Evolutionary conservation across 495 filamentous ascomycete genomes (phyloP), one percentile per base, ranked within the genome.

Genomic region (Penicillium canescens): DNA sequence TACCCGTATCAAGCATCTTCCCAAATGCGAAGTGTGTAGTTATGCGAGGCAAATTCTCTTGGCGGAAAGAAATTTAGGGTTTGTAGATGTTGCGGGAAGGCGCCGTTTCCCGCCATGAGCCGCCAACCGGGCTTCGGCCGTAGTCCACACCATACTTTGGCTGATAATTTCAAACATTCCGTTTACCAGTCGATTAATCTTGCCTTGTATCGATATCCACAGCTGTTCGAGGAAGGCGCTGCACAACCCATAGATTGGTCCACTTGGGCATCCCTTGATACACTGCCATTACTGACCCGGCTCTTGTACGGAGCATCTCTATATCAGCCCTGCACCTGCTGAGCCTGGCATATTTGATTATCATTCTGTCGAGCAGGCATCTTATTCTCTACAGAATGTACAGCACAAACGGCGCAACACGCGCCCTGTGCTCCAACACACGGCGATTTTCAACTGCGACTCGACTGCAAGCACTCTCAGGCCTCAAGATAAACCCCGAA

Each of bases 401-500:
- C 20, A 36, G 38, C 33, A 36, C 46, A 18, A 54, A 38, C 23
- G 2, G 23, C 12, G 45, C 37, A 34, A 56, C 43, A 6, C 50
- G 60, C 43, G 45, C 38, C 9, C 52, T 56, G 13, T 39, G 46
- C 38, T 51, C 38, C 50, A 51, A 54, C 33, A 38, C 43, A 6
- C 46, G 52, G 48, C 18, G 41, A 16, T 58, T 66, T 18, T 61
- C 61, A 3, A 68, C 59, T 20, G 24, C 50, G 26, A 28, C 55
- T 23, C 48, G 52, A 50, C 33, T 59, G 14, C 50, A 49, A 35
- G 49, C 58, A 6, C 21, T 45, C 3, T 62, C 69, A 6, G 60
- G 65, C 0, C 67, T 74, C 45, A 62, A 59, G 9, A 66, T 74
- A 42, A 74, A 74, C 46, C 21, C 54, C 2, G 52, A 55, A 28